A percentile compares a stretch with the other conserved stretches of the same genome.
Conservation (phyloP, 768 basidiomycete genomes). For the Tricholoma saponaceum region DNA sequence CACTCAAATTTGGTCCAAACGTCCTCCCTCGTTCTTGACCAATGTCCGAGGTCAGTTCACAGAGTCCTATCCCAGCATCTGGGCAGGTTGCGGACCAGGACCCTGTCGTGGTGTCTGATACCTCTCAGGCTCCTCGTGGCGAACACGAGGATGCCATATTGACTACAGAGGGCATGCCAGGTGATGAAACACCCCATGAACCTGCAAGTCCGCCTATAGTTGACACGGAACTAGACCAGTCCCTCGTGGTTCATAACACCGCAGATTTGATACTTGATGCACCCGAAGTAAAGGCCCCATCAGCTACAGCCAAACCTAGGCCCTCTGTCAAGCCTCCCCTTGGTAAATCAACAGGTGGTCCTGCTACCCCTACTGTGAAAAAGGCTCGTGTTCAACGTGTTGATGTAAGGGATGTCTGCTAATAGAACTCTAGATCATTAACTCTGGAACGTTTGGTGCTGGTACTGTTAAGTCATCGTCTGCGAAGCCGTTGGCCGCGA, state of each 20-base stretch:
- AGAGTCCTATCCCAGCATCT: slow-evolving; percentile 11
- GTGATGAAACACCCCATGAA: slow-evolving; percentile 2
- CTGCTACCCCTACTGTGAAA: slow-evolving; percentile 58
- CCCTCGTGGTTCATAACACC: slow-evolving; percentile 12
- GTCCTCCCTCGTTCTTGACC: slow-evolving; percentile 4
- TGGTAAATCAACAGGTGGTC: slow-evolving; percentile 42
- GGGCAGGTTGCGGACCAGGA: slow-evolving; percentile 15
- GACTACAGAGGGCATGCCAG: slow-evolving; percentile 5
- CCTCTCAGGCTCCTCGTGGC: slow-evolving; percentile 22
- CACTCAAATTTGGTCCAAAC: neutral
- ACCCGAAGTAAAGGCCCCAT: slow-evolving; percentile 23
- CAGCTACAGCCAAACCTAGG: slow-evolving; percentile 28
- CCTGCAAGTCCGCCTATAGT: neutral
- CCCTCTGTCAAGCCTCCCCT: slow-evolving; percentile 34
- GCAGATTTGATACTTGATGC: slow-evolving; percentile 4
- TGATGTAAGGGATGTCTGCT: neutral
- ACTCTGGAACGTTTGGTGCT: slow-evolving; percentile 61
- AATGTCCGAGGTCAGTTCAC: slow-evolving; percentile 27
- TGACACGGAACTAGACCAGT: slow-evolving; percentile 17
- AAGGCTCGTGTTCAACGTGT: slow-evolving; percentile 42
- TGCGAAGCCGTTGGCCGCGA: slow-evolving; percentile 34
- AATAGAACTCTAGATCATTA: slow-evolving; percentile 44
- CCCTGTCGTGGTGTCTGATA: slow-evolving; percentile 10
- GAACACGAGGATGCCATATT: slow-evolving; percentile 22
- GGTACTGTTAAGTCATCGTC: slow-evolving; percentile 45